Evolutionary conservation across 179 eudicot genomes (phyloP).

Genomic region (Drosera spatulata): DNA sequence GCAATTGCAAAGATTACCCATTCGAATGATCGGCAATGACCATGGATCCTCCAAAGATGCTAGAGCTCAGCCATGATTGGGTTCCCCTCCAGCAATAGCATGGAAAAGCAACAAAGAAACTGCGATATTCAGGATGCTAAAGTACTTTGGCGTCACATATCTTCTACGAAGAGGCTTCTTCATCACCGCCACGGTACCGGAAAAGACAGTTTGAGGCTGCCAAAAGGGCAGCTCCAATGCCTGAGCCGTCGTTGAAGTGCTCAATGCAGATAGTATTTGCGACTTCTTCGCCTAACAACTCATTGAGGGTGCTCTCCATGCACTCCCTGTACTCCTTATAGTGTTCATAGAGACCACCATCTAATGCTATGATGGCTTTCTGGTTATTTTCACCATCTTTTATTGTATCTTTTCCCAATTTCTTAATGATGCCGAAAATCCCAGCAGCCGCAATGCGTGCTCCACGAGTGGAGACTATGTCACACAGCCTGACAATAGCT

Average conservation of each 20-base stretch:
- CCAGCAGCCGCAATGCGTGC: conserved; percentile 89
- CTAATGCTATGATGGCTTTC: conserved; percentile 65
- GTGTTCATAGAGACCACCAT: conserved; percentile 67
- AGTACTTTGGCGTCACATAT: too few species aligned
- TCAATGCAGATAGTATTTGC: conserved; percentile 16
- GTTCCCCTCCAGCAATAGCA: too few species aligned
- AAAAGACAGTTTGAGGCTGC: conserved; percentile 26
- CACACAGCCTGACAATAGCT: conserved; percentile 49
- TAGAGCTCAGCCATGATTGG: too few species aligned
- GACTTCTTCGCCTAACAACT: conserved; percentile 22
- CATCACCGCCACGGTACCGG: conserved; percentile 10
- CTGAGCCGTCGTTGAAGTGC: conserved; percentile 37
- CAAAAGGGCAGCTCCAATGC: conserved; percentile 34
- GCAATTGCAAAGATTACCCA: too few species aligned
- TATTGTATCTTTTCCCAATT: conserved; percentile 46
- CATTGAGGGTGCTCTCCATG: conserved; percentile 25
- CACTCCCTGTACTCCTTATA: conserved; percentile 26
- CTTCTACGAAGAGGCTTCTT: neutral
- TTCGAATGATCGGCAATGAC: too few species aligned
- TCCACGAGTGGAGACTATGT: conserved; percentile 57
- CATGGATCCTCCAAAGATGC: too few species aligned
- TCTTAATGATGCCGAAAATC: conserved; percentile 68
- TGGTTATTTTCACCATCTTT: conserved; percentile 15
- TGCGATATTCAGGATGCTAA: too few species aligned
- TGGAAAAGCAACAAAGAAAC: too few species aligned